phyloP scores from a whole-genome alignment of 306 rosid genomes.

The Neltuma alba region DNA sequence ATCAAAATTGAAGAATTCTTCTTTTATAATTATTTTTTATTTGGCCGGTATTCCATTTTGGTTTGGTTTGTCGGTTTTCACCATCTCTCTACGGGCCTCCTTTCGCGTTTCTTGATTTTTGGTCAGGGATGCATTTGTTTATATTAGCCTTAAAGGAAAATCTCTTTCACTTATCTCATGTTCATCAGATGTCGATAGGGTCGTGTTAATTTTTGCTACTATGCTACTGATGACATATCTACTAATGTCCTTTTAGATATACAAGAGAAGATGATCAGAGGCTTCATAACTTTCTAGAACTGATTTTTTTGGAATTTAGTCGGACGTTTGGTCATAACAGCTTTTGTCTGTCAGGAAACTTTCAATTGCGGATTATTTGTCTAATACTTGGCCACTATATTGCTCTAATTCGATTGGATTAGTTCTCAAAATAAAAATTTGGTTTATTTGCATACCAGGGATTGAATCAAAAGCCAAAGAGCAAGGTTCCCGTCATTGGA shows the following conservation, averaged over 20 bases:
- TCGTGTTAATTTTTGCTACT: neutral
- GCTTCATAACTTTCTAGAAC: neutral
- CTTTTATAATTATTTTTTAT: neutral
- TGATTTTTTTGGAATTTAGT: slow-evolving; percentile 15
- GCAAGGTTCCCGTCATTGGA: slow-evolving; percentile 70
- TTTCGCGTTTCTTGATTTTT: neutral
- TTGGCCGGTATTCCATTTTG: slow-evolving; percentile 9
- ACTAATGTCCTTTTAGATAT: slow-evolving; percentile 10
- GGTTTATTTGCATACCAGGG: slow-evolving; percentile 51
- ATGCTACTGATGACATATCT: slow-evolving; percentile 3
- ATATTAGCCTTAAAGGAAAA: neutral
- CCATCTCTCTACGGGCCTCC: neutral
- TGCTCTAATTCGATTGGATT: slow-evolving; percentile 5
- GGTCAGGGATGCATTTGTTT: slow-evolving; percentile 14
- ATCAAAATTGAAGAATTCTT: neutral
- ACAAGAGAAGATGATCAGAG: neutral
- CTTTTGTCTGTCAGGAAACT: neutral
- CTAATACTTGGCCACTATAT: neutral
- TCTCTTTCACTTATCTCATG: slow-evolving; percentile 3
- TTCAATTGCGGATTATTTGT: neutral
- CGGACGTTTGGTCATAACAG: slow-evolving; percentile 13
- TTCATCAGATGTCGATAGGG: neutral
- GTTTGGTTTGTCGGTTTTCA: slow-evolving; percentile 10
- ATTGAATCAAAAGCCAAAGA: slow-evolving; percentile 66
- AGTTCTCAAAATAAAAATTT: slow-evolving; percentile 15